phyloP scores from a whole-genome alignment of 345 rosid genomes.

The Arabidopsis suecica region DNA sequence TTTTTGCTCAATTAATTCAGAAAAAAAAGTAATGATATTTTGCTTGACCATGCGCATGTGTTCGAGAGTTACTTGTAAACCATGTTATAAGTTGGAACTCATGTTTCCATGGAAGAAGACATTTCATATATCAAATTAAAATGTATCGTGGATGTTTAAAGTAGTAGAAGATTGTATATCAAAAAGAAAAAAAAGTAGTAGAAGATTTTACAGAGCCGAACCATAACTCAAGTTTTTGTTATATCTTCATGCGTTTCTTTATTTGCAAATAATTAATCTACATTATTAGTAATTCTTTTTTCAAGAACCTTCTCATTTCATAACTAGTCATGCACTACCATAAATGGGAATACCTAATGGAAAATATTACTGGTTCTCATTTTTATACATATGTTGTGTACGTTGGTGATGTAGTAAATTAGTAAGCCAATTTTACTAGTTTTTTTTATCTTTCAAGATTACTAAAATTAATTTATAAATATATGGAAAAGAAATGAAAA shows the following conservation, averaged over 20 bases:
- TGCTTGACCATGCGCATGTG: background rate
- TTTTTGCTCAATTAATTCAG: background rate
- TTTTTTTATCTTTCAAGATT: background rate
- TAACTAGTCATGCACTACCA: background rate
- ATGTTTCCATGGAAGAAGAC: background rate
- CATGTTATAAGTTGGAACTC: background rate
- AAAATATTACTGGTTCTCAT: background rate
- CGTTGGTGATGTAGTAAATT: constrained; percentile 12
- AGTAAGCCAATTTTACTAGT: background rate
- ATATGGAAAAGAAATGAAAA: background rate
- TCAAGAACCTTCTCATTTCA: background rate
- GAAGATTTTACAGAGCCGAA: background rate
- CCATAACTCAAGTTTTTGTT: background rate
- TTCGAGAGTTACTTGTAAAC: background rate
- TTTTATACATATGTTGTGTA: background rate
- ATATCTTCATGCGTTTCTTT: background rate
- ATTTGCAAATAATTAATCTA: constrained; percentile 1
- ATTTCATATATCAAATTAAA: background rate
- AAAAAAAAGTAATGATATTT: background rate
- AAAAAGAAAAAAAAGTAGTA: background rate
- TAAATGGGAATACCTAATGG: background rate
- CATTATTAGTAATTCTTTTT: background rate
- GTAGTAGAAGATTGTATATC: background rate
- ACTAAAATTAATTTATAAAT: constrained; percentile 4
- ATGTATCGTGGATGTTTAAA: background rate